phyloP scores from a whole-genome alignment of 2,329 filamentous ascomycete species.

The Apiospora phragmitis region DNA sequence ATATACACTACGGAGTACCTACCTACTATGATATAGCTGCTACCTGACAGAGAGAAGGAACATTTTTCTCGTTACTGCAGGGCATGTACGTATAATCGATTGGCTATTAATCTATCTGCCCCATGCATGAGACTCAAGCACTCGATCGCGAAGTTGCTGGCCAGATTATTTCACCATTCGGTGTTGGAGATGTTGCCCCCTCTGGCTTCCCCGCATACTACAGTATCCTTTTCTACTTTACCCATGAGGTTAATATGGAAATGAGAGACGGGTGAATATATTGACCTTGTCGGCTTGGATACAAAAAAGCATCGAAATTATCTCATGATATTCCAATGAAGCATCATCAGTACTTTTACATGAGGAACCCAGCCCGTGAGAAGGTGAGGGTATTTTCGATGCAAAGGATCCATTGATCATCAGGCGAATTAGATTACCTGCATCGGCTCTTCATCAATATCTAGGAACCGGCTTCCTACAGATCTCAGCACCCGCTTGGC shows the following conservation, averaged over 20 bases:
- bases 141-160: not conserved
- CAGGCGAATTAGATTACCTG: constrained; percentile 5
- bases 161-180: not conserved
- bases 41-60: too few species aligned
- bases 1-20: not conserved
- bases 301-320: not conserved
- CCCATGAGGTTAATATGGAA: not conserved
- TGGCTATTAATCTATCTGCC: not conserved
- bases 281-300: not conserved
- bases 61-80: not conserved
- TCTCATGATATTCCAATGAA: not conserved
- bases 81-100: not conserved
- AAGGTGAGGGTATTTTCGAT: not conserved
- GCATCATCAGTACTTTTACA: not conserved
- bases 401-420: not conserved
- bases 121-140: not conserved
- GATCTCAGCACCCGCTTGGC: constrained; percentile 6
- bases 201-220: constrained; percentile 1
- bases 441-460: constrained; percentile 4
- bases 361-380: not conserved
- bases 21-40: not conserved
- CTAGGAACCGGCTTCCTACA: constrained; percentile 5
- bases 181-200: not conserved
- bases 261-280: not conserved
- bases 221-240: not conserved